Conservation (phyloP, 768 basidiomycete species). For the Naganishia kalamii region DNA sequence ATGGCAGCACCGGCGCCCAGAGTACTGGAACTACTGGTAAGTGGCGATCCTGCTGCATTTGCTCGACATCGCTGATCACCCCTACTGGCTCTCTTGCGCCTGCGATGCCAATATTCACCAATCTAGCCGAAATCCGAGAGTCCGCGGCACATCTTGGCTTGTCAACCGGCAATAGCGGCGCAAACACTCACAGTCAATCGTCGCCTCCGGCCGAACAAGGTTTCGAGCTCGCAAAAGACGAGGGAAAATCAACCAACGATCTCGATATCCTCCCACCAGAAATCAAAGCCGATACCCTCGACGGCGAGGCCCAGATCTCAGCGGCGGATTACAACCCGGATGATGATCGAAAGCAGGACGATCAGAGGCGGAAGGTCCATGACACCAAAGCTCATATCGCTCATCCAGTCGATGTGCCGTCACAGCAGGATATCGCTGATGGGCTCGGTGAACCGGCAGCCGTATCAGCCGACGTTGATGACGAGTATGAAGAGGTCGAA, state of each 20-base stretch:
- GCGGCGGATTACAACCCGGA: slow-evolving; percentile 90
- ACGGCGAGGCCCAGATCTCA: slow-evolving; percentile 61
- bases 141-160: slow-evolving; percentile 33
- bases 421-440: slow-evolving; percentile 29
- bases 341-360: slow-evolving; percentile 75
- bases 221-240: slow-evolving; percentile 66
- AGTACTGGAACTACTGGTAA: background rate
- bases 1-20: slow-evolving; percentile 16
- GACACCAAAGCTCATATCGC: slow-evolving; percentile 26
- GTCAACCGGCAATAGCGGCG: slow-evolving; percentile 21
- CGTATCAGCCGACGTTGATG: slow-evolving; percentile 39
- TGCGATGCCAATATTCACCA: background rate
- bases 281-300: slow-evolving; percentile 48
- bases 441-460: slow-evolving; percentile 35
- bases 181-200: slow-evolving; percentile 28
- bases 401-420: background rate
- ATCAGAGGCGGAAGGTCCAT: slow-evolving; percentile 58
- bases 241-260: slow-evolving; percentile 51
- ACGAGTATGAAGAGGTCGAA: slow-evolving; percentile 51
- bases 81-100: background rate
- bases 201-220: slow-evolving; percentile 36
- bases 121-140: slow-evolving; percentile 27
- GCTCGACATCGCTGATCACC: background rate
- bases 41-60: background rate
- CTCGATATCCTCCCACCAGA: slow-evolving; percentile 36